Conservation (phyloP, 2,329 filamentous ascomycete species). For the Didymella keratinophila region DNA sequence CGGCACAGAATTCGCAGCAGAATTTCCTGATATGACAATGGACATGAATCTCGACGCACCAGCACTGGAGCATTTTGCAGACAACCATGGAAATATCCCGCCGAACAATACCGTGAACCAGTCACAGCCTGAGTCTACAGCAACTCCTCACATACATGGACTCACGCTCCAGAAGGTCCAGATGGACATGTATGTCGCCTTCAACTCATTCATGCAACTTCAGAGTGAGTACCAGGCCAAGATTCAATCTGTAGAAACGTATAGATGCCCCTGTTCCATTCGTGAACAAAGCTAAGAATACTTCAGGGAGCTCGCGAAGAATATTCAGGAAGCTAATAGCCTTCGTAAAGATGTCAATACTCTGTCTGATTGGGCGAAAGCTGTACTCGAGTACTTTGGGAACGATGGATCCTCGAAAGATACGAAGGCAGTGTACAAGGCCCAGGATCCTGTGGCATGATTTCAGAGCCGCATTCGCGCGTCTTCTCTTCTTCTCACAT, state of each 20-base stretch:
- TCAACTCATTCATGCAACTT: slow-evolving; percentile 3
- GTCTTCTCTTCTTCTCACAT: no score
- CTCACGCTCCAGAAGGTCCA: not conserved
- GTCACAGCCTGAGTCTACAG: no score
- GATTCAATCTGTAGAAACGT: not conserved
- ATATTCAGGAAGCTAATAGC: not conserved
- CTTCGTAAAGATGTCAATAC: slow-evolving; percentile 10
- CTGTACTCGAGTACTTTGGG: slow-evolving; percentile 3
- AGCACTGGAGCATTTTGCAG: not conserved
- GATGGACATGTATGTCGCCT: not conserved
- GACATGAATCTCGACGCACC: not conserved
- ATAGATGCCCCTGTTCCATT: no score
- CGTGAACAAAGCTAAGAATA: no score
- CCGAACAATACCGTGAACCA: no score
- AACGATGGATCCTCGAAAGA: not conserved
- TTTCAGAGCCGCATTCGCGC: not conserved
- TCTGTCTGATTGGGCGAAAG: slow-evolving; percentile 2
- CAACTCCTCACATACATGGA: not conserved
- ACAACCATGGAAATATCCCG: not conserved
- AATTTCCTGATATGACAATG: not conserved
- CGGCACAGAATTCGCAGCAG: not conserved
- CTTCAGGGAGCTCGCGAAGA: not conserved
- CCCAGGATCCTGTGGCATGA: not conserved
- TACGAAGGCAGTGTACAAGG: not conserved
- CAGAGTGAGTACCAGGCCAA: slow-evolving; percentile 1